Evolutionary conservation across 179 eudicot genomes (phyloP), one percentile per base, ranked within the genome.

Genomic region (Beta corolliflora): DNA sequence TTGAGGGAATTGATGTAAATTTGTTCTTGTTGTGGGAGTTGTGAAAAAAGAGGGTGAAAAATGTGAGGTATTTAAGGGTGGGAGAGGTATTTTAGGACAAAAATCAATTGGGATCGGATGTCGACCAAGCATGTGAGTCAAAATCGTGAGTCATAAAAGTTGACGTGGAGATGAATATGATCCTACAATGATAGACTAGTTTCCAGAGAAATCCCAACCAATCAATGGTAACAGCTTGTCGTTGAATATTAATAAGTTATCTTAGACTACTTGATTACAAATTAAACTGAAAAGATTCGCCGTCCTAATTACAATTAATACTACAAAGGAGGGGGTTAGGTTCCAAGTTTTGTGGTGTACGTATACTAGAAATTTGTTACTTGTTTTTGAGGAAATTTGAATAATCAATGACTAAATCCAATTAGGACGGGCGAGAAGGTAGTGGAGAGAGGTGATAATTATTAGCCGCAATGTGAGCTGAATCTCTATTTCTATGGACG

Each of bases 311-410:
- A 45, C 5, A 10, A 21, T 23, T 11, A 25, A 12, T 45, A 65
- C 3, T 63, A 7, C 10, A 63, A 23, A 25, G n/a, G 9, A 11
- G 8, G 75, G 4, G 75, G 14, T 11, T 36, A 56, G 52, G 41
- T 15, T 73, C 76, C 76, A 73, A 73, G 61, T 53, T 73, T 15
- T 73, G 76, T 73, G 76, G 61, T 25, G 61, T 73, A 48, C 36
- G 41, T 48, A 36, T 36, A 48, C 53, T 48, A 48, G 8, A 7
- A 48, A 48, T 7, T 48, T 48, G 53, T 48, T 48, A 48, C 11
- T 6, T 48, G 53, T 48, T 6, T 9, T 48, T 6, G 53, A 48
- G 53, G 53, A 48, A 48, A 7, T 48, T 9, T 6, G 53, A 48
- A 48, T 7, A 48, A 48, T 48, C 52, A 48, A 48, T 48, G 52